Percentiles rank a stretch among this genome's conserved stretches.
Conservation (phyloP, 2,329 filamentous ascomycete genomes). For the Diplodia mutila region DNA sequence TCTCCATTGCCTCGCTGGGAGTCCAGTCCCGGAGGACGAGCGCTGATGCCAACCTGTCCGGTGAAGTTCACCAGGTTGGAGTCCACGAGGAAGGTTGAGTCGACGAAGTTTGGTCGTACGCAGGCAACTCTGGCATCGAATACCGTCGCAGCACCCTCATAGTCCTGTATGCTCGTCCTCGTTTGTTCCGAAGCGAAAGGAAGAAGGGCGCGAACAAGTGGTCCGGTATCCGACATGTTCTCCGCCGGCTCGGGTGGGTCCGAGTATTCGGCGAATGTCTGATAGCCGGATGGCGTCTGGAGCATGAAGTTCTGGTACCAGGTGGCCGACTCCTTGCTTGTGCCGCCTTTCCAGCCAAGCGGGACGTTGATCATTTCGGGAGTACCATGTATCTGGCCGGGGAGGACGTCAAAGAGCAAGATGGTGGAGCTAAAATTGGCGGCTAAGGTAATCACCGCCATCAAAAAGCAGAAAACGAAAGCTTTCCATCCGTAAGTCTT, state of each 20-base stretch:
- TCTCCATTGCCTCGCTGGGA: background rate
- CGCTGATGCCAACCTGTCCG: background rate
- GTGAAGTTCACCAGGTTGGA: background rate
- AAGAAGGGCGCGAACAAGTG: background rate
- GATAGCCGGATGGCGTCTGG: constrained; percentile 1
- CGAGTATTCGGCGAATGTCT: constrained; percentile 6
- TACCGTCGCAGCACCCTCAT: background rate
- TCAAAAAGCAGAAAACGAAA: background rate
- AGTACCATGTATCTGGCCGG: background rate
- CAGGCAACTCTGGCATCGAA: constrained; percentile 10
- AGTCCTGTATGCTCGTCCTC: background rate
- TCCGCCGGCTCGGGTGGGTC: background rate
- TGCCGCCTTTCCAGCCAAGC: background rate
- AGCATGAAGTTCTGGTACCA: constrained; percentile 5
- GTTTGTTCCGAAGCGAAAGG: constrained; percentile 3
- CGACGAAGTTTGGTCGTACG: background rate
- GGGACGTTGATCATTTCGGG: background rate
- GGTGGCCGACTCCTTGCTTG: background rate
- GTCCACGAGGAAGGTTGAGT: background rate
- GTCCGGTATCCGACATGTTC: constrained; percentile 1
- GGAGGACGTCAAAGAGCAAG: constrained; percentile 2
- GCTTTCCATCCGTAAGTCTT: background rate
- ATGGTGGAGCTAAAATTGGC: constrained; percentile 17
- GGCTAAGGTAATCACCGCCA: background rate
- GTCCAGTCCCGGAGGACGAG: background rate